Evolutionary conservation across 1,139 yeast genomes (phyloP), one percentile per base, ranked within the genome.

Genomic region (Trichomonascaceae sp.): DNA sequence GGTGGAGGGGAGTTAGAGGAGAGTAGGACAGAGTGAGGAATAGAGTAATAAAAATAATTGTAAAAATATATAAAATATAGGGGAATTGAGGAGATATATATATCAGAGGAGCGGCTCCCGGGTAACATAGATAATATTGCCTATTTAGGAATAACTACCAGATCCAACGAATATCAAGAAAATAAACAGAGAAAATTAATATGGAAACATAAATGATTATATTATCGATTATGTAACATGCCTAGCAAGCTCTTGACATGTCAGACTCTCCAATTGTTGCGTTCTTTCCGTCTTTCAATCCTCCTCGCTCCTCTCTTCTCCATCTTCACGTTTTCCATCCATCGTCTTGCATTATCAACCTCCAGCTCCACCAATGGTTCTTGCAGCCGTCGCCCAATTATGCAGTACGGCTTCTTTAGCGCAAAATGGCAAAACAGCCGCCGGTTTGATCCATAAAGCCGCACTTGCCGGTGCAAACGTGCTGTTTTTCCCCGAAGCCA

Each of bases 401-500:
- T 84, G 93, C 61, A 87, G 96, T 0, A 79, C 93, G 0, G 76
- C 88, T 1, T 80, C 79, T 52, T 70, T 88, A 22, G 62, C 71
- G 1, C 74, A 74, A 27, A 93, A 93, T 61, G 83, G 88, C 13
- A 64, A 71, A 9, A 71, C 76, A 0, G 93, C 84, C 0, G 75
- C 77, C 17, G 74, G 74, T 49, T 73, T 90, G 43, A 81, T 90
- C 30, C 68, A 73, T n/a, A 71, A 75, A 53, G 96, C 97, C 0
- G 77, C 86, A 0, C 69, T 70, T 8, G 66, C 75, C 10, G 77
- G 83, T 3, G 89, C 85, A 10, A 73, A 78, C 57, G 81, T 88
- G 2, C 74, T 91, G 9, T 90, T 91, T 65, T 77, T 93, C 45
- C 98, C 98, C 1, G 99, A 93, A 67, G 98, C 98, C 0, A 79